Percentiles rank a stretch among this genome's conserved stretches.
These are phyloP conservation scores for Pseudogymnoascus sp. DNA, from an alignment of 2,329 filamentous ascomycete genomes.

Conservation along the genomic window DNA sequence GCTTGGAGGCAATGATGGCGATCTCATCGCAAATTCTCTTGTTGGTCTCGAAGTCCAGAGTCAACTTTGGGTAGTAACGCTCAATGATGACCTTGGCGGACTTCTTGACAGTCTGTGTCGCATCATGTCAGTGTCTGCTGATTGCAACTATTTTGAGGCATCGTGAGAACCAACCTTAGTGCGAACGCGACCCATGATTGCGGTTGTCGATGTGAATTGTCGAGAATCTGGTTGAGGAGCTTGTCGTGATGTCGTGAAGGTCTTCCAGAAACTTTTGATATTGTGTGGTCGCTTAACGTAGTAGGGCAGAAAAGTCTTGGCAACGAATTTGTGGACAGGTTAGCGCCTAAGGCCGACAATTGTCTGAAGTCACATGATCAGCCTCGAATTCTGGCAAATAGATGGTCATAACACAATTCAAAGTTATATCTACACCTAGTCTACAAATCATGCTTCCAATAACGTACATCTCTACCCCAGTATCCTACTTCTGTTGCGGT, in stretches of 20 bases:
- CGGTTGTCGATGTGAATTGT: constrained; percentile 21
- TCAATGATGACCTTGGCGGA: constrained; percentile 99
- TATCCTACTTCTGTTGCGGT: background rate
- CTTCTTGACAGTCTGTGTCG: constrained; percentile 58
- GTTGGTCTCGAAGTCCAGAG: constrained; percentile 99
- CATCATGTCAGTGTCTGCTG: constrained; percentile 2
- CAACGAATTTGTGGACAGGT: background rate
- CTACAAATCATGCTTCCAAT: constrained; percentile 1
- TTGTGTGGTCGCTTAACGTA: constrained; percentile 5
- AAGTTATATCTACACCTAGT: constrained; percentile 7
- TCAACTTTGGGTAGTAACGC: constrained; percentile 95
- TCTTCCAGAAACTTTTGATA: background rate
- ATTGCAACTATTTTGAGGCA: constrained; percentile 18
- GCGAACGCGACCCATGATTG: constrained; percentile 35
- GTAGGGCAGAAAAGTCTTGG: constrained; percentile 3
- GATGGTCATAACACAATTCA: background rate
- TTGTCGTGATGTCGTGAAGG: constrained; percentile 2
- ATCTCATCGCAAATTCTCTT: constrained; percentile 99
- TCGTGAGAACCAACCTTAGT: constrained; percentile 30
- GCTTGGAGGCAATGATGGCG: constrained; percentile 97
- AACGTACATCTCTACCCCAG: background rate
- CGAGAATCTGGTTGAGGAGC: constrained; percentile 11
- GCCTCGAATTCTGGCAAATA: background rate
- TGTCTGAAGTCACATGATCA: background rate
- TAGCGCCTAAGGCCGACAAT: background rate